Evolutionary conservation across 2,329 filamentous ascomycete species (phyloP), one percentile per base, ranked within the genome.

Genomic region (Aspergillus costaricaensis): DNA sequence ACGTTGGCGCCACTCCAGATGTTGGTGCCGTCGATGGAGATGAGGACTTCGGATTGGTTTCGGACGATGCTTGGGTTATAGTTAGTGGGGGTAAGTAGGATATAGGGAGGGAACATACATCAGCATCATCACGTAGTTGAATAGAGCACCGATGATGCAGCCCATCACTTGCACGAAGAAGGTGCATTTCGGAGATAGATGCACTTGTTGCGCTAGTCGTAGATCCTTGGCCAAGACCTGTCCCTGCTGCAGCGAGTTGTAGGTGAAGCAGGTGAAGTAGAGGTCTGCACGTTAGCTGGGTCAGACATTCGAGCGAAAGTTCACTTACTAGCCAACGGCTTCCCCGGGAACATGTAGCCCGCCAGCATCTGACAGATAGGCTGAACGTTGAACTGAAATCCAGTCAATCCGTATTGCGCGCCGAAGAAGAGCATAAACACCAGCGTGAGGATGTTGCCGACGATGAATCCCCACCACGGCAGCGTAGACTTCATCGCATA

Each of bases 261-360:
- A 55, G 23, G 53, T 55, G 39, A 55, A 55, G 25, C 53, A 55
- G n/a, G 53, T 55, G 53, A 55, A 55, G 25, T 55, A 55, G 41
- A 55, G 53, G 14, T 55, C 53, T 47, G 39, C 1, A 6, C 6
- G 39, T 44, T 36, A 44, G 43, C 23, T 10, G n/a, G 30, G 14
- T 9, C 4, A 32, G 8, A 21, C 12, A 19, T 1, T 14, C 5
- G 10, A 2, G 2, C n/a, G 4, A 5, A 3, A 44, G 19, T 17
- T 47, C 4, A 55, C 52, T 4, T 55, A 55, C 53, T 55, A 23
- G 53, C 53, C 17, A 55, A 47, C 1, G 53, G 53, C 39, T n/a
- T 43, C 39, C 53, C 39, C 4, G 53, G 53, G 17, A 55, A 55
- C 53, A 55, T 55, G 9, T 55, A 55, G 15, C 53, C 53, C 10